Conservation (phyloP, 1,284 basidiomycete species). For the Stygiomarasmius scandens region DNA sequence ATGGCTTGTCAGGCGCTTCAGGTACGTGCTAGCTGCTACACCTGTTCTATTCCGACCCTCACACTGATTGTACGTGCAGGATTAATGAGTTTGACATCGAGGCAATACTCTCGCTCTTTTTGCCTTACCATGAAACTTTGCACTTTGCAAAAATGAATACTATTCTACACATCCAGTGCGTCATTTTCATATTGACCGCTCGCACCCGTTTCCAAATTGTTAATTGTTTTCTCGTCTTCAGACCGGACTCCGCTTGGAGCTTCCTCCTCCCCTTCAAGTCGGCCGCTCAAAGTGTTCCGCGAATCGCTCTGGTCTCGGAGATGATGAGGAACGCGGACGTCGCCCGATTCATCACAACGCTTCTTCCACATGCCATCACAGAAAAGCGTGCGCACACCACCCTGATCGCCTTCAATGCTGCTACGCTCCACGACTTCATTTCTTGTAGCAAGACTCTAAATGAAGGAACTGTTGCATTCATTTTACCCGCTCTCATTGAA, state of each 20-base stretch:
- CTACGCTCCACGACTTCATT: conserved; percentile 81
- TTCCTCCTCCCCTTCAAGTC: conserved; percentile 80
- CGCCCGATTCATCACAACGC: conserved; percentile 67
- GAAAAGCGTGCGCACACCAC: conserved; percentile 65
- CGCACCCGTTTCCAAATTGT: no score
- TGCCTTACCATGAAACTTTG: conserved; percentile 94
- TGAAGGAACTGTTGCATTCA: conserved; percentile 62
- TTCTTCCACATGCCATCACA: conserved; percentile 66
- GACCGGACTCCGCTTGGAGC: conserved; percentile 55
- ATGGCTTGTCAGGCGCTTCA: conserved; percentile 93
- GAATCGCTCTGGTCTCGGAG: conserved; percentile 69
- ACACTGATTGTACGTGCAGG: conserved; percentile 42
- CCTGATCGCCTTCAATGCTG: conserved; percentile 84
- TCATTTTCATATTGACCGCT: conserved; percentile 15
- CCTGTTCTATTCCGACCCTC: not conserved
- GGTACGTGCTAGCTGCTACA: conserved; percentile 52
- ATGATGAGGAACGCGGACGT: conserved; percentile 77
- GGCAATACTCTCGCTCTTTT: conserved; percentile 78
- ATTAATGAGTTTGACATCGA: conserved; percentile 93
- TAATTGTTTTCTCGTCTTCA: conserved; percentile 28
- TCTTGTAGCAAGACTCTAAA: conserved; percentile 56
- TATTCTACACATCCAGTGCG: conserved; percentile 79
- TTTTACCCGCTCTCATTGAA: conserved; percentile 63
- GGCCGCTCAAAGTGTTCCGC: conserved; percentile 71
- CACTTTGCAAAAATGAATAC: conserved; percentile 95